These are phyloP conservation scores for Claviceps capensis DNA, from an alignment of 2,329 filamentous ascomycete genomes.

Conservation along the genomic window DNA sequence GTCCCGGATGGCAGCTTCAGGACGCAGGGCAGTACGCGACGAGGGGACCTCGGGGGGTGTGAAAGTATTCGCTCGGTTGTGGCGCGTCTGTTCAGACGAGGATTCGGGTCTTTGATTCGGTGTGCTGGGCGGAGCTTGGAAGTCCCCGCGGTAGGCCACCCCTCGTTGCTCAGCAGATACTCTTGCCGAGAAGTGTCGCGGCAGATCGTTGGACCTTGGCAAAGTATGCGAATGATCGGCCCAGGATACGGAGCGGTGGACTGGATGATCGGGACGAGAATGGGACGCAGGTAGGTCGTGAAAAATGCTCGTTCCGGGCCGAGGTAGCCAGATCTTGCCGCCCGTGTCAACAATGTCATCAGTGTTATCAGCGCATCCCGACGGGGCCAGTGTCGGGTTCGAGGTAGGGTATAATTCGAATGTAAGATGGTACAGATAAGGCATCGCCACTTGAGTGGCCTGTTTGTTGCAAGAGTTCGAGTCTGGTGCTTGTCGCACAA, in stretches of 20 bases:
- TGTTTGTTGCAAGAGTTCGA: not conserved
- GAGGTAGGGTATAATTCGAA: slow-evolving; percentile 47
- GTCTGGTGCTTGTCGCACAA: not conserved
- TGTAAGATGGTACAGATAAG: slow-evolving; percentile 53
- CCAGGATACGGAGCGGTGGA: slow-evolving; percentile 10
- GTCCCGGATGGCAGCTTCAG: slow-evolving; percentile 43
- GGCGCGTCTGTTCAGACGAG: slow-evolving; percentile 26
- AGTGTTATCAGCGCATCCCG: slow-evolving; percentile 1
- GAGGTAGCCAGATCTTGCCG: slow-evolving; percentile 36
- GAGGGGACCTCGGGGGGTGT: slow-evolving; percentile 22
- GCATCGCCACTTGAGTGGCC: slow-evolving; percentile 27
- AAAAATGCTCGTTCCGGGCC: slow-evolving; percentile 36
- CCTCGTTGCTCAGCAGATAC: too few relatives aligned
- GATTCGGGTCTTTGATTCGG: slow-evolving; percentile 21
- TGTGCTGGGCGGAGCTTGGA: too few relatives aligned
- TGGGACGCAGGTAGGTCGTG: slow-evolving; percentile 38
- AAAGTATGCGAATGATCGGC: not conserved
- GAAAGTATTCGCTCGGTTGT: slow-evolving; percentile 25
- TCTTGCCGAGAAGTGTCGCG: not conserved
- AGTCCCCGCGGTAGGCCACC: too few relatives aligned
- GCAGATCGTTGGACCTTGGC: not conserved
- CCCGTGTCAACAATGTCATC: too few relatives aligned
- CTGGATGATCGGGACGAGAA: slow-evolving; percentile 14
- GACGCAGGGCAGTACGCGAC: slow-evolving; percentile 30
- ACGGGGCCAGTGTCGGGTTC: slow-evolving; percentile 16